phyloP scores from a whole-genome alignment of 1,284 basidiomycete species.

The Cryptococcus sp. region DNA sequence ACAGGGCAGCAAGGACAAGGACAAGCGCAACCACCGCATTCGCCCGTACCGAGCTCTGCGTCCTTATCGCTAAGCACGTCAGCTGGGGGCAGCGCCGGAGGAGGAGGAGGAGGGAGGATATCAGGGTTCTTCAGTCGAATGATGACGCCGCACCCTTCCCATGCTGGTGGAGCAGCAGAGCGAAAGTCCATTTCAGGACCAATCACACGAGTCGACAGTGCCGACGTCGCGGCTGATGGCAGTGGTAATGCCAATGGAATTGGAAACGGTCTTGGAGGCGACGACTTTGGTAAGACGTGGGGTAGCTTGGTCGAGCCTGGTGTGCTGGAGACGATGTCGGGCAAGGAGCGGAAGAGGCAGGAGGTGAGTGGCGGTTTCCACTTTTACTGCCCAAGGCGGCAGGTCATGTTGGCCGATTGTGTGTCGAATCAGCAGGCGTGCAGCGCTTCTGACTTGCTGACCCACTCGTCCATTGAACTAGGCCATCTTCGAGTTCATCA shows the following conservation, averaged over 20 bases:
- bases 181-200: conserved; percentile 42
- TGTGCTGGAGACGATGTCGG: conserved; percentile 73
- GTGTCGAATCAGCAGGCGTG: no score
- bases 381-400: no score
- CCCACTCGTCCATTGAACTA: conserved; percentile 2
- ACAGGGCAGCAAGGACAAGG: conserved; percentile 1
- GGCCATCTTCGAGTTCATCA: conserved; percentile 84
- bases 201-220: conserved; percentile 35
- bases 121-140: conserved; percentile 40
- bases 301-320: conserved; percentile 81
- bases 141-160: conserved; percentile 17
- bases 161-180: background rate
- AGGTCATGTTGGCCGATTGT: no score
- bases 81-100: conserved; percentile 15
- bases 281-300: conserved; percentile 69
- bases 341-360: conserved; percentile 78
- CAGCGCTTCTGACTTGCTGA: no score
- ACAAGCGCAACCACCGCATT: conserved; percentile 6
- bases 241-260: background rate
- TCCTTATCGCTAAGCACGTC: conserved; percentile 2
- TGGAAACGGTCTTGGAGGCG: background rate
- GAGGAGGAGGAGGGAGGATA: conserved; percentile 27
- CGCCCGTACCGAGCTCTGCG: conserved; percentile 2
- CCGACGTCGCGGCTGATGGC: conserved; percentile 9
- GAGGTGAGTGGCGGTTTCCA: conserved; percentile 60